These are phyloP conservation scores for Sambucus nigra DNA, from an alignment of 129 eudicot genomes.

Conservation along the genomic window DNA sequence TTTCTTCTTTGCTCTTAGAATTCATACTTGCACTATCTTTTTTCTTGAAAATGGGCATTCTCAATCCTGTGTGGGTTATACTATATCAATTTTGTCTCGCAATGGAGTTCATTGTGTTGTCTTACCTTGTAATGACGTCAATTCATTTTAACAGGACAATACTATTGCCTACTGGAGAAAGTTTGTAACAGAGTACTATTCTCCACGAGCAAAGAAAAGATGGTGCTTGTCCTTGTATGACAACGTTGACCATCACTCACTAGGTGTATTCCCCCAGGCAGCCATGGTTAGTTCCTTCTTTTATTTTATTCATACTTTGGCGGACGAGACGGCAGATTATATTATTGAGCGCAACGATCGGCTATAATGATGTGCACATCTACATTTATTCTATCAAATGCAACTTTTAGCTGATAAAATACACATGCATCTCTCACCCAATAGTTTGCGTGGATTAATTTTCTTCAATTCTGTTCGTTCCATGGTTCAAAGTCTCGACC, in stretches of 20 bases:
- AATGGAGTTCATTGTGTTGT: background rate
- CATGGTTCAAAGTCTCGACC: too few species aligned
- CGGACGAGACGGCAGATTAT: too few species aligned
- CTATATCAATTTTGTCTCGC: background rate
- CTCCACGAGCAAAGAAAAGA: conserved; percentile 97
- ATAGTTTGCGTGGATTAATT: background rate
- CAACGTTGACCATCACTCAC: conserved; percentile 79
- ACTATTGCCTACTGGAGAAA: conserved; percentile 88
- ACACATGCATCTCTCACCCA: background rate
- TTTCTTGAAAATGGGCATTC: background rate
- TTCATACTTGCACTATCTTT: background rate
- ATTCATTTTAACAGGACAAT: conserved; percentile 58
- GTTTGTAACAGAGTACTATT: conserved; percentile 81
- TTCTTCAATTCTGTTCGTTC: too few species aligned
- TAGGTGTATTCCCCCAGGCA: conserved; percentile 88
- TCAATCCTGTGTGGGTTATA: background rate
- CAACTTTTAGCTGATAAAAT: background rate
- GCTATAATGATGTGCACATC: too few species aligned
- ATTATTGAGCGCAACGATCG: too few species aligned
- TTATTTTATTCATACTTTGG: background rate
- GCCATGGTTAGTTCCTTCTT: conserved; percentile 47
- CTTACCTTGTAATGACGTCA: background rate
- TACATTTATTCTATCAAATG: background rate
- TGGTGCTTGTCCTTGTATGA: conserved; percentile 92
- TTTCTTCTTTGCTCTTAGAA: background rate